Percentiles rank a stretch among this genome's conserved stretches.
These are phyloP conservation scores for Dianthus caryophyllus DNA, from an alignment of 148 eudicot species.

Conservation along the genomic window DNA sequence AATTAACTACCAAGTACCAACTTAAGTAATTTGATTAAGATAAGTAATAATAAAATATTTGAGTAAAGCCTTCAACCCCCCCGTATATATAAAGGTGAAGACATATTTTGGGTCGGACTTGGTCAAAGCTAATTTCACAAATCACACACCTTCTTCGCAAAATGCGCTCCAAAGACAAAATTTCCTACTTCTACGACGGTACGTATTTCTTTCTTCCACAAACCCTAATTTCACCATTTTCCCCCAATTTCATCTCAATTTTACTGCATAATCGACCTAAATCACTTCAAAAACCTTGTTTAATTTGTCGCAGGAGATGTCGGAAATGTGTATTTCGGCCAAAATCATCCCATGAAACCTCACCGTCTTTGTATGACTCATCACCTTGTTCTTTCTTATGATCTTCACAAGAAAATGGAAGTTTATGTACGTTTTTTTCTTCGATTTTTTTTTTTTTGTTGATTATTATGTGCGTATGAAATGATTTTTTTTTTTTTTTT, in stretches of 20 bases:
- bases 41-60: no score
- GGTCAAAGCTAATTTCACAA: no score
- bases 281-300: background rate
- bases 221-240: conserved; percentile 26
- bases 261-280: background rate
- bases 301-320: conserved; percentile 66
- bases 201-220: background rate
- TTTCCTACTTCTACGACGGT: conserved; percentile 96
- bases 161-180: conserved; percentile 88
- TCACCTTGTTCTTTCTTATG: conserved; percentile 82
- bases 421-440: conserved; percentile 57
- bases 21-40: no score
- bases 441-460: background rate
- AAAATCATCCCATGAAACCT: conserved; percentile 98
- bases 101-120: no score
- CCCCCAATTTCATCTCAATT: background rate
- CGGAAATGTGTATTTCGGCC: conserved; percentile 91
- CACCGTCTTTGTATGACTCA: conserved; percentile 96
- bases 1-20: no score
- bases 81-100: no score
- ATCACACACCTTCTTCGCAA: background rate
- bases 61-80: no score
- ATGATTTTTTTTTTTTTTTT: conserved; percentile 9
- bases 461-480: no score
- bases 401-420: conserved; percentile 93